Base-by-base conservation (phyloP, 768 basidiomycete species). In the Mycena galericulata region DNA sequence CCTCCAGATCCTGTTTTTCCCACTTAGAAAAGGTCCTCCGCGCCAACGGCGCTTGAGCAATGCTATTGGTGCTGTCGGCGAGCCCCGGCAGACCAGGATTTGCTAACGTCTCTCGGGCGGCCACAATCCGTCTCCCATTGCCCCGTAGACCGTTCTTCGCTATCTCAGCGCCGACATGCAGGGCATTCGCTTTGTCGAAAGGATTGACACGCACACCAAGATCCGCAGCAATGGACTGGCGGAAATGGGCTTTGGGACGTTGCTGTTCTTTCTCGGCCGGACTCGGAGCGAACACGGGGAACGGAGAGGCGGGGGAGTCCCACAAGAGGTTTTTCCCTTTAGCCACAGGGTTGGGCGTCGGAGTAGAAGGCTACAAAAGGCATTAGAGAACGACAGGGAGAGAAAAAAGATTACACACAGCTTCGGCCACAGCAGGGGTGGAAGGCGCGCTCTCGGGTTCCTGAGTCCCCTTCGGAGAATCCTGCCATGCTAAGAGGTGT, bases 1-100 rank as follows among this genome's bases (percentile, higher is more conserved):
- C 93, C 73, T 95, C 93, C 32, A 93, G 77, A 72, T 95, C 93
- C 77, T 95, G 93, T 68, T 93, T 94, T 77, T 95, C 93, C 92
- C 92, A 94, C 79, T 93, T 94, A 4, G 92, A 91, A 71, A 89
- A 90, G 22, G 84, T 83, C 71, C 82, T 26, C 57, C 62, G 62
- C 32, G 40, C 15, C 17, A 57, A 11, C 10, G 58, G 62, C 22
- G 26, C 51, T 38, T 50, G 62, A 14, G 65, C 60, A n/a, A 53
- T 80, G 14, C 75, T 81, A 61, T 89, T 89, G 8, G 91, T 90
- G 71, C 86, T 89, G 67, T 90, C 88, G n/a, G 80, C 72, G 56
- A 86, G 75, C 27, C 83, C 76, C 30, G 69, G 71, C 54, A 61
- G 32, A 15, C 38, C 57, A 4, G 51, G 47, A 24, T 26, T 46